Evolutionary conservation across 2,329 filamentous ascomycete species (phyloP).

Genomic region (Penicillium glabrum): DNA sequence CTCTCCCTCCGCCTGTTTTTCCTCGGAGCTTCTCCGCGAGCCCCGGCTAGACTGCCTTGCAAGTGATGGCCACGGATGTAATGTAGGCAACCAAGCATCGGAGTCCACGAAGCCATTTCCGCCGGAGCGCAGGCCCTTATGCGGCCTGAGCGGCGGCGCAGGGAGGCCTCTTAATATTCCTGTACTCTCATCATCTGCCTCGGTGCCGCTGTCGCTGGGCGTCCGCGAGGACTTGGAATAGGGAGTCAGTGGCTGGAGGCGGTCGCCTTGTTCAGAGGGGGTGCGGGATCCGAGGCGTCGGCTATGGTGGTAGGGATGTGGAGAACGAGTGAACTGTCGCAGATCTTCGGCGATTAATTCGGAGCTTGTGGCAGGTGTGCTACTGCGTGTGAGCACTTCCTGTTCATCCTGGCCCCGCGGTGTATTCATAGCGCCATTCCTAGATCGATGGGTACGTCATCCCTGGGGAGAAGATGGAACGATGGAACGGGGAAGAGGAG

Average conservation of each 20-base stretch:
- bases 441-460: conserved; percentile 32
- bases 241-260: conserved; percentile 23
- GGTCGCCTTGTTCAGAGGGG: conserved; percentile 36
- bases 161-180: conserved; percentile 77
- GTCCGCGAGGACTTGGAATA: conserved; percentile 56
- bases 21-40: conserved; percentile 33
- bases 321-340: conserved; percentile 59
- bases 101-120: conserved; percentile 23
- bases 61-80: conserved; percentile 35
- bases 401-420: conserved; percentile 31
- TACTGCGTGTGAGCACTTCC: conserved; percentile 20
- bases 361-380: conserved; percentile 17
- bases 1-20: conserved; percentile 25
- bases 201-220: conserved; percentile 86
- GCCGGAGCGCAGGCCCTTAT: conserved; percentile 70
- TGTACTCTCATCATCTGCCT: conserved; percentile 87
- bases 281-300: conserved; percentile 57
- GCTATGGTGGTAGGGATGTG: conserved; percentile 67
- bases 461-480: conserved; percentile 12
- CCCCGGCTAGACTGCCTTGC: conserved; percentile 27
- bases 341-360: conserved; percentile 32
- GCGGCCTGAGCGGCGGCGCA: conserved; percentile 68
- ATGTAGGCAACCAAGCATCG: conserved; percentile 30
- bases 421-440: conserved; percentile 37
- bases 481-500: not conserved